phyloP scores from a whole-genome alignment of 148 eudicot species.

The Rhododendron ferrugineum region DNA sequence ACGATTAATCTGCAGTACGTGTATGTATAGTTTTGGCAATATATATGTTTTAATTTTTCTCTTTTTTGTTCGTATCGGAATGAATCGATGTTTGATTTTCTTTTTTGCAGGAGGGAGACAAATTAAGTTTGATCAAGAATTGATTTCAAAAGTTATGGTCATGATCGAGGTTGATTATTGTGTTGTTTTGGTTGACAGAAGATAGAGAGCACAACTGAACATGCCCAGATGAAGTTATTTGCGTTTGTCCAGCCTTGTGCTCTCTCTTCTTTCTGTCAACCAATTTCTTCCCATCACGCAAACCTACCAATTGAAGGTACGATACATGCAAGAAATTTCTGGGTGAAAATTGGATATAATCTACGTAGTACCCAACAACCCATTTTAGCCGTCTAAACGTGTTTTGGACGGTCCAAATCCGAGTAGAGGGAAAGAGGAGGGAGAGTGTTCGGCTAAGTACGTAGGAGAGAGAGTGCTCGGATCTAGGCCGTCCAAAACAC shows the following conservation, averaged over 20 bases:
- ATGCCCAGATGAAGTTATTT: background rate
- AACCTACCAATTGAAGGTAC: background rate
- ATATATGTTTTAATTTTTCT: no score
- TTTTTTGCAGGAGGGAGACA: background rate
- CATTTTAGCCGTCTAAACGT: no score
- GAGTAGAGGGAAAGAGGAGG: no score
- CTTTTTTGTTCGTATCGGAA: background rate
- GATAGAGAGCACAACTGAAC: conserved; percentile 16
- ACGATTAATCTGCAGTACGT: no score
- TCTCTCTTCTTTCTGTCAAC: conserved; percentile 12
- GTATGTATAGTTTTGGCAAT: no score
- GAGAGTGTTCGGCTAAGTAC: no score
- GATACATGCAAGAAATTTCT: background rate
- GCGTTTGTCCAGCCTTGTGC: conserved; percentile 9
- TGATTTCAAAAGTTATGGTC: background rate
- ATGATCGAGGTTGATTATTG: background rate
- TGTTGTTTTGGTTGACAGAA: conserved; percentile 5
- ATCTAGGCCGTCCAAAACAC: no score
- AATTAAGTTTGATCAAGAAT: background rate
- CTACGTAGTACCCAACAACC: no score
- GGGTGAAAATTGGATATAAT: no score
- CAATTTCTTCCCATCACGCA: background rate
- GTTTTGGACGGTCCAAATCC: no score
- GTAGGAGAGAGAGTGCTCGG: no score
- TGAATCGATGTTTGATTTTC: background rate